phyloP scores from a whole-genome alignment of 176 grass and related monocot species.

The Zizania latifolia region DNA sequence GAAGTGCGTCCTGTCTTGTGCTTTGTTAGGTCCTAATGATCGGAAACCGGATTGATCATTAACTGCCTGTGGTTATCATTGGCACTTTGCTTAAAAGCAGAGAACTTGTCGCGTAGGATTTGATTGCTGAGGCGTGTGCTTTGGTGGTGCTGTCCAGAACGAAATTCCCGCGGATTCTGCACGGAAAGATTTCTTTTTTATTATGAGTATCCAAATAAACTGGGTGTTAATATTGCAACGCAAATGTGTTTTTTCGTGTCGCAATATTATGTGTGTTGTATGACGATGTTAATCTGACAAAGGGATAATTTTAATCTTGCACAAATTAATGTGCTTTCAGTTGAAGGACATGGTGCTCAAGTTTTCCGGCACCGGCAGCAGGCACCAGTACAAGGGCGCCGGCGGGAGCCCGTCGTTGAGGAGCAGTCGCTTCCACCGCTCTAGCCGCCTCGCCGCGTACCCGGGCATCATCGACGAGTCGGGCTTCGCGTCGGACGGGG shows the following conservation, averaged over 20 bases:
- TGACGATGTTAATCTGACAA: neutral
- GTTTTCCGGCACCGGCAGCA: conserved; percentile 67
- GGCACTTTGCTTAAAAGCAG: conserved; percentile 39
- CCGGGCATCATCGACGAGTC: conserved; percentile 51
- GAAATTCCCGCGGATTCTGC: neutral
- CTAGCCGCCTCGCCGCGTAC: conserved; percentile 46
- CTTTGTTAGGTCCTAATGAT: conserved; percentile 16
- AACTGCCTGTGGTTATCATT: conserved; percentile 32
- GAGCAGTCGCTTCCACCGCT: conserved; percentile 53
- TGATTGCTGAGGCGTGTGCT: neutral
- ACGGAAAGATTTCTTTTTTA: too few relatives aligned
- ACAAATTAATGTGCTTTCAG: conserved; percentile 52
- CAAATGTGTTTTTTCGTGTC: neutral
- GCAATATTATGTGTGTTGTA: neutral
- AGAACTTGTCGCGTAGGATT: conserved; percentile 4
- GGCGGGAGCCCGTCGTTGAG: conserved; percentile 48
- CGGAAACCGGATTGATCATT: conserved; percentile 4
- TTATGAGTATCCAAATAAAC: neutral
- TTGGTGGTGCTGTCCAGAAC: neutral
- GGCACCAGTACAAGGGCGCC: conserved; percentile 72
- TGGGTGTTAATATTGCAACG: neutral
- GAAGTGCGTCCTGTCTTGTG: conserved; percentile 15
- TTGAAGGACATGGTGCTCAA: conserved; percentile 98
- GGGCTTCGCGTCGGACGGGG: conserved; percentile 47
- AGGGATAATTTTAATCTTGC: neutral